phyloP scores from a whole-genome alignment of 345 rosid genomes.

The Theobroma cacao region DNA sequence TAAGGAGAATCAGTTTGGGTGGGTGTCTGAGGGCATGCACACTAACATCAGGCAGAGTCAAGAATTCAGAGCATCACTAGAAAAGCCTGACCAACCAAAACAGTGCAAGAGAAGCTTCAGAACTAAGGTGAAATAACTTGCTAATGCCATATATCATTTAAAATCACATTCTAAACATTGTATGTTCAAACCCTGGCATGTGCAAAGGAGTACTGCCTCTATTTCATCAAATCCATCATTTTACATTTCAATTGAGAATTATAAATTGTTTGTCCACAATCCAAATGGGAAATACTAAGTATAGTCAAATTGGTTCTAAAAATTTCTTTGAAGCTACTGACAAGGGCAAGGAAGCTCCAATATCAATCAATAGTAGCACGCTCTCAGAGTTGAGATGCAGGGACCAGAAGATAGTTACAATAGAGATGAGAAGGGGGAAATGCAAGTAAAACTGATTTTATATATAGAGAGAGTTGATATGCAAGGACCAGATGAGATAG shows the following conservation, averaged over 20 bases:
- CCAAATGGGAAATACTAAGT: not conserved
- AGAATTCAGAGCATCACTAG: not conserved
- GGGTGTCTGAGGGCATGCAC: not conserved
- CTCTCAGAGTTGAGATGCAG: not conserved
- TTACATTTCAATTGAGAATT: not conserved
- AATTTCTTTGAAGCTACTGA: not conserved
- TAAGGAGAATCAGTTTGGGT: not conserved
- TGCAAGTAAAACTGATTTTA: not conserved
- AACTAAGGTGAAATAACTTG: not conserved
- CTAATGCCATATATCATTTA: not conserved
- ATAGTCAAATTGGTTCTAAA: not conserved
- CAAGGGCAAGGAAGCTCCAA: not conserved
- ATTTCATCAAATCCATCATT: not conserved
- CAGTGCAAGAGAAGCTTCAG: not conserved
- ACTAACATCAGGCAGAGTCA: not conserved
- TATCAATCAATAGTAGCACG: not conserved
- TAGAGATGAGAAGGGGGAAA: not conserved
- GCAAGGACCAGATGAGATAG: not conserved
- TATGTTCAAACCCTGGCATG: not conserved
- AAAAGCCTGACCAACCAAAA: not conserved
- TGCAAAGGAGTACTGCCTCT: not conserved
- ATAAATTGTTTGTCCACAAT: not conserved
- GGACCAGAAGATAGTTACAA: not conserved
- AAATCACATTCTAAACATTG: not conserved
- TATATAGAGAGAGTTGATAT: not conserved